Base-by-base conservation (phyloP, 2,329 filamentous ascomycete genomes). In the Ophiostoma quercus region DNA sequence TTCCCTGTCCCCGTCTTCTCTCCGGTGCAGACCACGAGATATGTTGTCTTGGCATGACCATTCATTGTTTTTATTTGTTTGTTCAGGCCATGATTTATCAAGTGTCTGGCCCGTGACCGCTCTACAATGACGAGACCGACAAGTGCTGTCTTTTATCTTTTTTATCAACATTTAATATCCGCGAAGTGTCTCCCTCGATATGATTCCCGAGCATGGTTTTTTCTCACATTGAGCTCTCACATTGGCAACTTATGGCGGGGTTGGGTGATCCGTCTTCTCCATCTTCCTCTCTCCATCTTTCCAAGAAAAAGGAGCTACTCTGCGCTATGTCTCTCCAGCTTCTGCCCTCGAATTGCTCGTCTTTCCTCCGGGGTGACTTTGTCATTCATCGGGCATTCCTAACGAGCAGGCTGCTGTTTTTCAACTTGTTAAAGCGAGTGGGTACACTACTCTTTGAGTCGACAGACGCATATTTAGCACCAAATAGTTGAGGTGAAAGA, bases 261-360 rank as follows among this genome's bases (percentile, higher is more conserved):
- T 57, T 57, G 51, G 51, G 51, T 57, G 51, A 57, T 57, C 51
- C n/a, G 22, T 57, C 51, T 14, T 57, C 51, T 57, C 51, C 51
- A 57, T 57, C 51, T 57, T 25, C 22, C 51, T 57, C 11, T 11
- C 51, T 57, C 51, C 51, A 57, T 22, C 22, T 57, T 12, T 25
- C 16, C n/a, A 22, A 25, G 47, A 43, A 43, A 43, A 6, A 11
- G 7, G 16, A 22, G 9, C 8, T 57, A 25, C 11, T 57, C 22
- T 12, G 22, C 34, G 34, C 34, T 34, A 34, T 34, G n/a, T 25
- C 22, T 57, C n/a, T 25, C 51, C 51, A 29, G 51, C 51, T 57
- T 57, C 51, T 57, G 19, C 19, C 16, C 43, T 47, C 7, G 43
- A n/a, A 47, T 2, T 47, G 43, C 5, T 19, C 43, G 3, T 57